A percentile compares a stretch with the other conserved stretches of the same genome.
These are phyloP conservation scores for Pyrenophora teres DNA, from an alignment of 2,329 filamentous ascomycete species.

Conservation along the genomic window DNA sequence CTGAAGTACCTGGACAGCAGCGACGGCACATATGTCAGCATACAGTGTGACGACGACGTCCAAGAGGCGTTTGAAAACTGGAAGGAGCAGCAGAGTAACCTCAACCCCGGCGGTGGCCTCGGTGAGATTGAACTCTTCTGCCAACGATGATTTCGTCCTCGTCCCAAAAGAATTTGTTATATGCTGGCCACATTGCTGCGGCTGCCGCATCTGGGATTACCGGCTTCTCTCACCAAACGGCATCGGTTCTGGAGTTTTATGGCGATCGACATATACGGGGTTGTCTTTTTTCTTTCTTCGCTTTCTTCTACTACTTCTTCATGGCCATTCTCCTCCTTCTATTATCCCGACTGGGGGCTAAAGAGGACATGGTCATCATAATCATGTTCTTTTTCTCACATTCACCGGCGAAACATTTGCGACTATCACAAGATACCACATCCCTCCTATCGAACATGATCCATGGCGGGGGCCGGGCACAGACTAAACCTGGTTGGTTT, in stretches of 20 bases:
- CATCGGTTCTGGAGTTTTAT: constrained; percentile 9
- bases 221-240: not conserved
- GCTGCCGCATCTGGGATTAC: not conserved
- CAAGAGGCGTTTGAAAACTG: constrained; percentile 94
- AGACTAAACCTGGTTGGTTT: not conserved
- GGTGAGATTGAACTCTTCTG: constrained; percentile 76
- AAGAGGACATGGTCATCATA: no score
- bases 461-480: not conserved
- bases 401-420: no score
- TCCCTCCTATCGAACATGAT: not conserved
- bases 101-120: constrained; percentile 66
- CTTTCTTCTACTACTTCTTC: not conserved
- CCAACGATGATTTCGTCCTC: constrained; percentile 34
- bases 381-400: no score
- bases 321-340: not conserved
- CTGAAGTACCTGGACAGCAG: constrained; percentile 78
- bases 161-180: not conserved
- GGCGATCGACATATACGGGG: not conserved
- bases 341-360: no score
- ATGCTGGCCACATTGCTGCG: not conserved
- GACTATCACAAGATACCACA: no score
- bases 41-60: constrained; percentile 94
- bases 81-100: constrained; percentile 73
- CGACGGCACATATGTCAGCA: constrained; percentile 90
- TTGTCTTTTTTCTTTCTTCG: not conserved